Evolutionary conservation across 2,329 filamentous ascomycete genomes (phyloP).

Genomic region (Periconia sp.): DNA sequence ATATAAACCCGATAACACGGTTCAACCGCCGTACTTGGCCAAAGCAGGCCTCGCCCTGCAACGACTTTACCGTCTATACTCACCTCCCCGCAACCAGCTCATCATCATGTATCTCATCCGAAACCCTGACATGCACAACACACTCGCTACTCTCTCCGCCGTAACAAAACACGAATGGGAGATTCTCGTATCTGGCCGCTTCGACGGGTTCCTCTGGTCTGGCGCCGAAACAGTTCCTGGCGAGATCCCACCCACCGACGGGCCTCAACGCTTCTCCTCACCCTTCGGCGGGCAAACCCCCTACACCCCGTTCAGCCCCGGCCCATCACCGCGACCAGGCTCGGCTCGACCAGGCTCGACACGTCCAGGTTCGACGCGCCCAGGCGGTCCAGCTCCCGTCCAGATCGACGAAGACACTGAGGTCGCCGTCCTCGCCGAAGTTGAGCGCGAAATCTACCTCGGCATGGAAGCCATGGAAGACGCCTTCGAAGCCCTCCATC

Average conservation of each 20-base stretch:
- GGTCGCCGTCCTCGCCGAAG: constrained; percentile 83
- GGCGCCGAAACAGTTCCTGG: constrained; percentile 67
- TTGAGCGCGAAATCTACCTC: constrained; percentile 88
- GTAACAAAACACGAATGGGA: constrained; percentile 96
- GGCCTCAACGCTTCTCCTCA: constrained; percentile 43
- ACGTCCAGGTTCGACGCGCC: constrained; percentile 48
- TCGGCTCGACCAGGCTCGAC: constrained; percentile 10
- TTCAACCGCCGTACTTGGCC: constrained; percentile 71
- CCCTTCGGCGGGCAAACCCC: constrained; percentile 53
- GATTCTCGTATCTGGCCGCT: constrained; percentile 88
- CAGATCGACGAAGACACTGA: constrained; percentile 93
- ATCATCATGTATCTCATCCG: constrained; percentile 83
- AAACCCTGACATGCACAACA: constrained; percentile 78
- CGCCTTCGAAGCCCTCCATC: constrained; percentile 88
- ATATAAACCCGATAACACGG: constrained; percentile 65
- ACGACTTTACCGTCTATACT: constrained; percentile 75
- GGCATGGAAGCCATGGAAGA: constrained; percentile 95
- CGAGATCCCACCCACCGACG: constrained; percentile 45
- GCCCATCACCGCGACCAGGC: constrained; percentile 36
- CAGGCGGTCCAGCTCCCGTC: constrained; percentile 64
- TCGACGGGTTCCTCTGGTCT: constrained; percentile 94
- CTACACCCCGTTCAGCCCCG: constrained; percentile 40
- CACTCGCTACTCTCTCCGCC: constrained; percentile 82
- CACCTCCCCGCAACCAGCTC: constrained; percentile 80
- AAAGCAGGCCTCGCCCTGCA: constrained; percentile 79